Evolutionary conservation across 140 eudicot species (phyloP).

Genomic region (Senecio squalidus): DNA sequence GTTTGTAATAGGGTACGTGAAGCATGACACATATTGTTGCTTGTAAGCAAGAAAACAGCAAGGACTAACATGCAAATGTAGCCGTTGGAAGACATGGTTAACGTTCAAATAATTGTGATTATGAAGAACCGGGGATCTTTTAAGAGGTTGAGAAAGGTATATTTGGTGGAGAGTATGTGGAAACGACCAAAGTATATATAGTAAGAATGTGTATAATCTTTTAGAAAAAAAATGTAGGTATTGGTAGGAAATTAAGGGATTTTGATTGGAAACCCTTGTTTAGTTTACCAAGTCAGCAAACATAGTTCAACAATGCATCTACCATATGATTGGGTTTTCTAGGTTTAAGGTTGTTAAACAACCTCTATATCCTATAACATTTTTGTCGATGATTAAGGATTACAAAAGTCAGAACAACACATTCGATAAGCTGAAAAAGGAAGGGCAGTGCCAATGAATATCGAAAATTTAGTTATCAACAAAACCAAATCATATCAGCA

Average conservation of each 20-base stretch:
- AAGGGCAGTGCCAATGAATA: too few species aligned
- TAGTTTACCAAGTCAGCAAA: conserved; percentile 3
- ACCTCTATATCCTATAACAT: background rate
- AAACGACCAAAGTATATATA: background rate
- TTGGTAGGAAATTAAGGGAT: conserved; percentile 6
- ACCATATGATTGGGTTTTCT: background rate
- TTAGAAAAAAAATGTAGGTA: background rate
- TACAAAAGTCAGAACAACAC: too few species aligned
- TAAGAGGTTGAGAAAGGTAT: background rate
- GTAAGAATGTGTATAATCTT: background rate
- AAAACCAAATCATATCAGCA: too few species aligned
- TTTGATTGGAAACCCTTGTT: too few species aligned
- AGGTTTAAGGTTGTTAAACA: conserved; percentile 15
- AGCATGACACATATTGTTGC: conserved; percentile 11
- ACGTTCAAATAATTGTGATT: background rate
- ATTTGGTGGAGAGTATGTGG: background rate
- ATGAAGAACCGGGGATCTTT: background rate
- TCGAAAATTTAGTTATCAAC: too few species aligned
- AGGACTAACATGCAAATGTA: conserved; percentile 8
- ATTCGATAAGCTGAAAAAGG: too few species aligned
- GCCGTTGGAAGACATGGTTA: conserved; percentile 10
- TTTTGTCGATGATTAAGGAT: too few species aligned
- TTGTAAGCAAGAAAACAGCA: background rate
- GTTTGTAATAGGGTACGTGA: conserved; percentile 9
- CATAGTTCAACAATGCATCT: conserved; percentile 1